These are phyloP conservation scores for Paraurostyla sp. DNA, from an alignment of 73 alveolate genomes.

Conservation along the genomic window DNA sequence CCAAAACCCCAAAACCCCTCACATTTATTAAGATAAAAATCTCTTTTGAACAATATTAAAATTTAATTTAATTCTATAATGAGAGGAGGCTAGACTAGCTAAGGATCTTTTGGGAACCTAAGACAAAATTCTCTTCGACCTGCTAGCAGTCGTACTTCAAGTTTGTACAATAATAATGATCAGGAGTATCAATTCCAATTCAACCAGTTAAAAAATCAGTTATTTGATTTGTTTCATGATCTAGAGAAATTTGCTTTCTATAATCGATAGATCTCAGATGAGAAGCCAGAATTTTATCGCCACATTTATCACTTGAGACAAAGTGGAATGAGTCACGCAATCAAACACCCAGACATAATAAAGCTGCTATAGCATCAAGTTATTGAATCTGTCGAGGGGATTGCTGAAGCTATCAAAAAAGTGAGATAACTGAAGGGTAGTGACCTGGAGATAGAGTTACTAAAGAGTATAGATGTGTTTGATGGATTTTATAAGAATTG, in stretches of 20 bases:
- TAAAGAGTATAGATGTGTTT: not conserved
- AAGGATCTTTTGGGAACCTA: constrained; percentile 7
- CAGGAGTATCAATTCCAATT: not conserved
- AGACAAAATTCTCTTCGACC: constrained; percentile 3
- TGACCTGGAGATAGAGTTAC: not conserved
- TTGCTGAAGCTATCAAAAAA: not conserved
- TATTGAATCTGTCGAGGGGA: not conserved
- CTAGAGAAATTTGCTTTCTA: constrained; percentile 2
- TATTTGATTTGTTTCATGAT: constrained; percentile 1
- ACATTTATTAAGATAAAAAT: too few relatives aligned
- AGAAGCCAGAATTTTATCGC: not conserved
- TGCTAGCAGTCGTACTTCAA: not conserved
- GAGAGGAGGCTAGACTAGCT: constrained; percentile 45
- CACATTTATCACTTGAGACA: not conserved
- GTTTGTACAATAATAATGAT: not conserved
- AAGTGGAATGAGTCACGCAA: not conserved
- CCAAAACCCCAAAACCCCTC: too few relatives aligned
- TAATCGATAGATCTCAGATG: constrained; percentile 16
- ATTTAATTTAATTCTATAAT: not conserved
- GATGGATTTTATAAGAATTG: not conserved
- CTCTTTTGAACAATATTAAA: too few relatives aligned
- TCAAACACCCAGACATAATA: not conserved
- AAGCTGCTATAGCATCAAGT: not conserved
- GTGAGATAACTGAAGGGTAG: constrained; percentile 37
- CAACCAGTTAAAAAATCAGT: not conserved